Percentiles rank a stretch among this genome's conserved stretches.
These are phyloP conservation scores for Nothopassalora personata DNA, from an alignment of 2,329 filamentous ascomycete genomes.

Conservation along the genomic window DNA sequence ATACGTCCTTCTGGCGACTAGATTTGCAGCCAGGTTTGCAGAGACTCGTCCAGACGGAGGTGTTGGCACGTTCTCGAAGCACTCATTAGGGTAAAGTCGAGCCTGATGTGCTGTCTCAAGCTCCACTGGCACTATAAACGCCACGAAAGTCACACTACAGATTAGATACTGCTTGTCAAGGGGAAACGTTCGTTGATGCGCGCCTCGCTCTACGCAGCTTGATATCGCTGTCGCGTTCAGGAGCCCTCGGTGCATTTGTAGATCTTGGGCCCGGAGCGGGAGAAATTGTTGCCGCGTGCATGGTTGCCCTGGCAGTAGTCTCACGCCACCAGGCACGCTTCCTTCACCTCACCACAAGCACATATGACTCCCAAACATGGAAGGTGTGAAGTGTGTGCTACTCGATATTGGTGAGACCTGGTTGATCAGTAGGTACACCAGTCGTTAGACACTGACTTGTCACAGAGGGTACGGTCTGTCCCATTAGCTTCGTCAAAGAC, in stretches of 20 bases:
- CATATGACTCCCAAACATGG: conserved; percentile 20
- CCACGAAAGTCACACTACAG: too few relatives aligned
- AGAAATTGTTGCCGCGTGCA: background rate
- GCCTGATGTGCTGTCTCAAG: background rate
- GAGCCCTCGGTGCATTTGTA: too few relatives aligned
- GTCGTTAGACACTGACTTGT: conserved; percentile 11
- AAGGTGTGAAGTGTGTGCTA: conserved; percentile 31
- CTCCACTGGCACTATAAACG: background rate
- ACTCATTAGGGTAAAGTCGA: background rate
- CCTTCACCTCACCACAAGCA: background rate
- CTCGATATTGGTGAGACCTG: conserved; percentile 34
- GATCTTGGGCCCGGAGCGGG: background rate
- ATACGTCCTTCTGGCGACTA: background rate
- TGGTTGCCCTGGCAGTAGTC: background rate
- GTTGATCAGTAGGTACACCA: background rate
- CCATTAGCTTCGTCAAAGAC: conserved; percentile 79
- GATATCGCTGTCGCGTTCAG: too few relatives aligned
- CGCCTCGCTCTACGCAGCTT: too few relatives aligned
- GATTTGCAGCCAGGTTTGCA: background rate
- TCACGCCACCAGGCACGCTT: conserved; percentile 1
- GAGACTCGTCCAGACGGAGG: background rate
- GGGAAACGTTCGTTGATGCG: too few relatives aligned
- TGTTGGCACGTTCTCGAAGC: background rate
- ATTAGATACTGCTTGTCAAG: too few relatives aligned
- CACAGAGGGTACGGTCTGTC: conserved; percentile 73